Base-by-base conservation (phyloP, 768 basidiomycete genomes). In the Lactarius indigo region DNA sequence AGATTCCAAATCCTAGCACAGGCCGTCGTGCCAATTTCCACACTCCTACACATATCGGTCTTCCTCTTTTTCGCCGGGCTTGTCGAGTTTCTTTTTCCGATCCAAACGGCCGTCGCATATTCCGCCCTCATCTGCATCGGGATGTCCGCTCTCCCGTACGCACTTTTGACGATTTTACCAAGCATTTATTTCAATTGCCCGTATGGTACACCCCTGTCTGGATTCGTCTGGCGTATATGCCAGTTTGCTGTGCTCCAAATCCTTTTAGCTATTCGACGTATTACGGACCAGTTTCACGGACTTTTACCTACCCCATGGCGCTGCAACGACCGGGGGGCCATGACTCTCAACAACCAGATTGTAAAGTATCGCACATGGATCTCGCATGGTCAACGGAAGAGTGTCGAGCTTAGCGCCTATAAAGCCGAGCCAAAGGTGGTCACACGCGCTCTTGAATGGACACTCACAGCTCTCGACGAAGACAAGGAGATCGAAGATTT, bases 61-160 rank as follows among this genome's bases (percentile, higher is more conserved):
- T 52, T 67, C 28, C 39, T 67, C n/a, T 67, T 67, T 37, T 42
- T 67, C 33, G 37, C 41, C 10, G 66, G 66, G 18, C 66, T 67
- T 28, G 13, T 67, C 28, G 61, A 66, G 8, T 57, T 59, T 6
- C 50, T 64, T 12, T 52, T 64, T 37, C 55, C 57, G 4, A 59
- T 64, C n/a, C 37, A 60, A 12, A 18, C 30, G 0, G 31, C 57
- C n/a, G 44, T 58, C 15, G 58, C 35, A 1, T 57, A 52, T 7
- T 18, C 12, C 28, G 26, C 47, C 35, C 28, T 63, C 9, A 26
- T 35, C 13, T 63, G 23, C 20, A 15, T 63, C 20, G 28, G 20
- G 7, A 30, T 52, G 9, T 64, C 31, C 10, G n/a, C n/a, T n/a
- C n/a, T n/a, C n/a, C n/a, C n/a, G n/a, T n/a, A n/a, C n/a, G n/a